These are phyloP conservation scores for Xerocomellus intermedius DNA, from an alignment of 768 basidiomycete genomes.

Conservation along the genomic window DNA sequence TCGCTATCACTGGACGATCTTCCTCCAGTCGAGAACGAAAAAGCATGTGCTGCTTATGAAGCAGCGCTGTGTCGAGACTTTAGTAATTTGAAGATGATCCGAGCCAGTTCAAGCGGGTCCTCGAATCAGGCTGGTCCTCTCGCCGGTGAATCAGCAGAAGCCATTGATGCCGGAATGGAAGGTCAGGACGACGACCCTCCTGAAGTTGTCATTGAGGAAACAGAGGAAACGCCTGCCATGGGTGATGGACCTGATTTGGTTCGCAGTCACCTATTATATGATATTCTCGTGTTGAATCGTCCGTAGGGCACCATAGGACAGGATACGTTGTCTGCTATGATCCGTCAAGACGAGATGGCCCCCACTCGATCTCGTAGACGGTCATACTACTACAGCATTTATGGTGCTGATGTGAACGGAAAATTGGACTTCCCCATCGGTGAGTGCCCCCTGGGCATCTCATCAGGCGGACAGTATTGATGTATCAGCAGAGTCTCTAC, in stretches of 20 bases:
- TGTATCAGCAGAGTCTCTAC: conserved; percentile 46
- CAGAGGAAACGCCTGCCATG: conserved; percentile 8
- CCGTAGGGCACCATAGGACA: conserved; percentile 67
- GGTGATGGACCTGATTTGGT: conserved; percentile 28
- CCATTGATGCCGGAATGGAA: conserved; percentile 8
- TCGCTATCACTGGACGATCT: conserved; percentile 53
- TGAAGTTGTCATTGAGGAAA: conserved; percentile 19
- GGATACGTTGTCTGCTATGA: conserved; percentile 71
- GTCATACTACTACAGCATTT: conserved; percentile 45
- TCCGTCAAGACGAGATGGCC: conserved; percentile 66
- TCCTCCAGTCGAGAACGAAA: conserved; percentile 51
- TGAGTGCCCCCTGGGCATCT: conserved; percentile 20
- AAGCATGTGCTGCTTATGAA: conserved; percentile 42
- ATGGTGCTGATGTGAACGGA: conserved; percentile 39
- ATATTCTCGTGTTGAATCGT: conserved; percentile 6
- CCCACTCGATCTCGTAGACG: conserved; percentile 59
- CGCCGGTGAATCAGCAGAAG: conserved; percentile 10
- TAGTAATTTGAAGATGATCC: conserved; percentile 31
- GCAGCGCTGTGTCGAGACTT: conserved; percentile 59
- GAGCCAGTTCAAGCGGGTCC: conserved; percentile 19
- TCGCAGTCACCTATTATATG: conserved; percentile 4
- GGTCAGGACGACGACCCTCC: conserved; percentile 16
- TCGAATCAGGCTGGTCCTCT: conserved; percentile 10
- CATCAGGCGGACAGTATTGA: neutral
- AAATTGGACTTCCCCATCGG: conserved; percentile 62